Evolutionary conservation across 495 filamentous ascomycete genomes (phyloP).

Genomic region (Immersiella caudata): DNA sequence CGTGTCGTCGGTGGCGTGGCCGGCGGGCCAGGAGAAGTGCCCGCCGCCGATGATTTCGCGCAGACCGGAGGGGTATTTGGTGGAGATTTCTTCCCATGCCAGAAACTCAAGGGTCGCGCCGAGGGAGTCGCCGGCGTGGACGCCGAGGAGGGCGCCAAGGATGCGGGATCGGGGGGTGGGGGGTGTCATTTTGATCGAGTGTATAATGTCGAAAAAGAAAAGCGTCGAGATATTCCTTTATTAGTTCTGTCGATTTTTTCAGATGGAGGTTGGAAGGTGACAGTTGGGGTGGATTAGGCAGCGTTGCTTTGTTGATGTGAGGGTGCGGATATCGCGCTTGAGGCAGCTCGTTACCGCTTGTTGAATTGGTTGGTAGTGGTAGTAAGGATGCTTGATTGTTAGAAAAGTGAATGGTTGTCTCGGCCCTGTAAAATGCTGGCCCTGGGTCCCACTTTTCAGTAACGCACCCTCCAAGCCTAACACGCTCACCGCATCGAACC

Average conservation of each 20-base stretch:
- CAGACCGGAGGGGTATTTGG: conserved; percentile 23
- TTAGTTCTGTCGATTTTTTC: too few relatives aligned
- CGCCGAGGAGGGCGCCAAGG: conserved; percentile 38
- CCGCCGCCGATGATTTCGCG: conserved; percentile 38
- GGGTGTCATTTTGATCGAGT: conserved; percentile 15
- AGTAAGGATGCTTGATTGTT: too few relatives aligned
- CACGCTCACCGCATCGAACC: not conserved
- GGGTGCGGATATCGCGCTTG: not conserved
- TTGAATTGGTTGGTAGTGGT: too few relatives aligned
- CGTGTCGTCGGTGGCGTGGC: conserved; percentile 29
- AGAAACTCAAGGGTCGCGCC: conserved; percentile 39
- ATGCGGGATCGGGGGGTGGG: conserved; percentile 24
- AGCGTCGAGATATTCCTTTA: too few relatives aligned
- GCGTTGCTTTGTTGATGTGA: not conserved
- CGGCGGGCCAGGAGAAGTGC: conserved; percentile 32
- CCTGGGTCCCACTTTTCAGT: too few relatives aligned
- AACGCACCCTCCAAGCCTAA: too few relatives aligned
- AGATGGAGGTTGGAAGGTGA: too few relatives aligned
- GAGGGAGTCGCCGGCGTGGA: conserved; percentile 41
- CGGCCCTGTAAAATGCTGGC: too few relatives aligned
- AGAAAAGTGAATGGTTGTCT: too few relatives aligned
- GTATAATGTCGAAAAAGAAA: too few relatives aligned
- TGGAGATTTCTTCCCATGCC: conserved; percentile 28
- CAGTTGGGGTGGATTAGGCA: not conserved
- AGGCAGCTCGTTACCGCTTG: too few relatives aligned